Base-by-base conservation (phyloP, 1,139 yeast genomes). In the Scheffersomyces titani region DNA sequence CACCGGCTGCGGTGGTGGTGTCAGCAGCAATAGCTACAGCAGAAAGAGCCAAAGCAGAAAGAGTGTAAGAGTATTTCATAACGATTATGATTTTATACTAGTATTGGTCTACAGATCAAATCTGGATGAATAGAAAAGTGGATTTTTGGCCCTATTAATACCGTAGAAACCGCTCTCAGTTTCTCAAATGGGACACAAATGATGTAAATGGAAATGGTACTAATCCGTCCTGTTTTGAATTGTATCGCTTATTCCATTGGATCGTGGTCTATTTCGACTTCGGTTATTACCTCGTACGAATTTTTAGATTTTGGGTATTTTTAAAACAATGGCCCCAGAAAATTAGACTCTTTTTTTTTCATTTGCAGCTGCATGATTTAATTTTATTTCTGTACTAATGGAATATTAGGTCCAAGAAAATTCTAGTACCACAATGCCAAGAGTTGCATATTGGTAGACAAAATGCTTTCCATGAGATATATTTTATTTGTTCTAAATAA, bases 1-100 rank as follows among this genome's bases (percentile, higher is more conserved):
- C 49, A 46, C 22, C 24, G n/a, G 49, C 49, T 9, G 49, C 49
- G 48, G 49, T 40, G 19, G 54, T 48, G 21, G 40, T 46, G 5
- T 47, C 50, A 21, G 49, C 48, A 36, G 24, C 49, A 53, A 21
- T 9, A 3, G 40, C 40, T 30, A 13, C 40, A 11, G 40, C 40
- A 46, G 49, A 19, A 22, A 46, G 13, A 19, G 49, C 24, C 24
- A 46, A 19, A 22, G 49, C 22, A 19, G 49, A 46, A 19, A 46
- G 24, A 6, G 22, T 16, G n/a, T 20, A 19, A 19, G 49, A 46
- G 22, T 20, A 19, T 18, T 22, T 46, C 49, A 46, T 46, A 19
- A 11, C n/a, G 24, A 46, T 46, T 19, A 6, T n/a, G 20, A 19
- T 46, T 19, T 6, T 46, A 19, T 16, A 19, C 49, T 13, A 46